These are phyloP conservation scores for Hygrophorus pudorinus DNA, from an alignment of 768 basidiomycete genomes.

Conservation along the genomic window DNA sequence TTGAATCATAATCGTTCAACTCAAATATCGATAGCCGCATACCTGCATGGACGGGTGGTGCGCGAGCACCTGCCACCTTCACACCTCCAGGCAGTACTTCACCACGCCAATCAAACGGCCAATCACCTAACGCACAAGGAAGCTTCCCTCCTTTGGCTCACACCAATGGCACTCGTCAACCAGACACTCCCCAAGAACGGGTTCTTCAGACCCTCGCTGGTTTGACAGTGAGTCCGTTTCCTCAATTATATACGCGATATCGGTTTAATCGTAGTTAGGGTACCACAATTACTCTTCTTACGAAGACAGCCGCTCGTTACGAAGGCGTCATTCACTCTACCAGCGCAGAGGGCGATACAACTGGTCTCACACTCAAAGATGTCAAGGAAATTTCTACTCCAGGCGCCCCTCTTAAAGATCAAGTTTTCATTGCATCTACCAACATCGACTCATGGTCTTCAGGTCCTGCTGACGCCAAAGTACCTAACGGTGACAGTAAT, in stretches of 20 bases:
- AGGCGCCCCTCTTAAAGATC: conserved; percentile 61
- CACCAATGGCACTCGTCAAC: conserved; percentile 35
- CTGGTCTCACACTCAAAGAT: conserved; percentile 68
- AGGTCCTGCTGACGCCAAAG: conserved; percentile 61
- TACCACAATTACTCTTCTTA: conserved; percentile 66
- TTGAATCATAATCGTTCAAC: not conserved
- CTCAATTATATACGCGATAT: conserved; percentile 1
- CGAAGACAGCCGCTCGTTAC: conserved; percentile 61
- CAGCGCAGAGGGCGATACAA: conserved; percentile 51
- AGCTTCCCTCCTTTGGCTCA: conserved; percentile 37
- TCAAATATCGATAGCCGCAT: conserved; percentile 6
- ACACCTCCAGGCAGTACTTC: conserved; percentile 36
- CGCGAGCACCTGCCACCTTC: conserved; percentile 64
- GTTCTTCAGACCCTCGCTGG: conserved; percentile 57
- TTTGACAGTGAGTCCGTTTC: conserved; percentile 47
- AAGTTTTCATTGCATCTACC: conserved; percentile 56
- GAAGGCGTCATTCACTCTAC: conserved; percentile 65
- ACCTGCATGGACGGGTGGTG: conserved; percentile 56
- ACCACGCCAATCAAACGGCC: conserved; percentile 24
- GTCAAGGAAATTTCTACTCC: conserved; percentile 63
- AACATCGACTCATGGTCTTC: conserved; percentile 70
- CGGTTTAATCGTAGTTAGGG: conserved; percentile 29
- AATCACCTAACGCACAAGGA: conserved; percentile 26
- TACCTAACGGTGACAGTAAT: conserved; percentile 66
- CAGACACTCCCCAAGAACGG: conserved; percentile 45